Percentiles rank a stretch among this genome's conserved stretches.
These are phyloP conservation scores for Haplosporangium sp. DNA, from an alignment of 371 early-diverging fungal species.

Conservation along the genomic window DNA sequence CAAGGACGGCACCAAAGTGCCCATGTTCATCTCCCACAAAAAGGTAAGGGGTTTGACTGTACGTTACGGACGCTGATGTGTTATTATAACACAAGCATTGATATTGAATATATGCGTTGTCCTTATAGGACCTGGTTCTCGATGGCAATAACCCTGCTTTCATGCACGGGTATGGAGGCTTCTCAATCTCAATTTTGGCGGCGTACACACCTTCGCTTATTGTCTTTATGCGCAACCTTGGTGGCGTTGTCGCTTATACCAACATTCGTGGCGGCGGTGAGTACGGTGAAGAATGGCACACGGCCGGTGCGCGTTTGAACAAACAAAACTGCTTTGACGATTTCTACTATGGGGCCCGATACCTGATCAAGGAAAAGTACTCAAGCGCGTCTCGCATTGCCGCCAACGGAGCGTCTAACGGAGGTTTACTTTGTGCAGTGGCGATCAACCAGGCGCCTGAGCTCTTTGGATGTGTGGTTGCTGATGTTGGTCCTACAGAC, in stretches of 20 bases:
- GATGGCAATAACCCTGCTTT: slow-evolving; percentile 67
- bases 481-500: slow-evolving; percentile 66
- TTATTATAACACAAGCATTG: too few relatives aligned
- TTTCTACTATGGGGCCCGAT: slow-evolving; percentile 61
- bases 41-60: slow-evolving; percentile 36
- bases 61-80: too few relatives aligned
- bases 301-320: slow-evolving; percentile 51
- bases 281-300: slow-evolving; percentile 65
- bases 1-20: slow-evolving; percentile 73
- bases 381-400: slow-evolving; percentile 59
- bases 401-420: slow-evolving; percentile 82
- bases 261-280: slow-evolving; percentile 67
- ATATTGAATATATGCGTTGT: too few relatives aligned
- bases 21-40: slow-evolving; percentile 72
- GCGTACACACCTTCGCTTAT: slow-evolving; percentile 57
- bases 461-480: slow-evolving; percentile 61
- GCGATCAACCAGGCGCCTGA: slow-evolving; percentile 61
- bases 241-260: slow-evolving; percentile 54
- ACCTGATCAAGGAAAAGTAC: slow-evolving; percentile 56
- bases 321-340: slow-evolving; percentile 65
- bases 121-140: slow-evolving; percentile 31
- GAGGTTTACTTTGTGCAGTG: slow-evolving; percentile 68
- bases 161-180: slow-evolving; percentile 77
- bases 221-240: slow-evolving; percentile 62
- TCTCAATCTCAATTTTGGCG: slow-evolving; percentile 65